Conservation (phyloP, 129 eudicot genomes). For the Flaveria ramosissima region DNA sequence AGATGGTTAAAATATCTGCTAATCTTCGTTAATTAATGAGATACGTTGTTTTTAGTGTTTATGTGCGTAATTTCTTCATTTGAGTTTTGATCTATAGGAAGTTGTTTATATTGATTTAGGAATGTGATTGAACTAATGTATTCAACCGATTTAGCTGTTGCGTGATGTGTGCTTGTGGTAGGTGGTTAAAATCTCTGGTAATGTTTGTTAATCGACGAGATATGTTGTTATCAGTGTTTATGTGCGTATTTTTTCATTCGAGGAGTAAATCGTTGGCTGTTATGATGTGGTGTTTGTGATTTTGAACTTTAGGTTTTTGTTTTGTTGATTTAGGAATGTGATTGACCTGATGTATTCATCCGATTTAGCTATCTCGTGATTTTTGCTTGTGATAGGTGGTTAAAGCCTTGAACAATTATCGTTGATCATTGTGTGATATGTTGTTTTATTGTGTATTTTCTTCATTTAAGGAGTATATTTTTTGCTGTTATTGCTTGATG, state of each 20-base stretch:
- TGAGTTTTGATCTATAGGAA: not conserved
- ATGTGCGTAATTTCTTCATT: no score
- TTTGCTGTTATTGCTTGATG: no score
- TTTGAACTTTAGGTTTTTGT: not conserved
- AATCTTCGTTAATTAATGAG: not conserved
- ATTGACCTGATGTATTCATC: not conserved
- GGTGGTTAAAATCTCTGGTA: no score
- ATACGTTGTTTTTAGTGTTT: not conserved
- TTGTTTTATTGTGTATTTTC: no score
- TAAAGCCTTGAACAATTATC: no score
- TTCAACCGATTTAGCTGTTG: no score
- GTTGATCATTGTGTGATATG: no score
- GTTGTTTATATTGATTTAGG: not conserved
- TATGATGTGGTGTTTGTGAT: not conserved
- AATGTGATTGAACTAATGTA: not conserved
- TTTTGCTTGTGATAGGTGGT: no score
- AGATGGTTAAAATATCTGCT: conserved; percentile 32
- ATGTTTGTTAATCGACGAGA: no score
- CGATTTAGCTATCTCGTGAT: no score
- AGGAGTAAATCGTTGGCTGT: not conserved
- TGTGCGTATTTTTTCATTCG: not conserved
- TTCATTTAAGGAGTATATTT: no score
- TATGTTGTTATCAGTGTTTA: not conserved
- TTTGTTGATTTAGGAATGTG: not conserved
- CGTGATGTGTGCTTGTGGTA: no score